phyloP scores from a whole-genome alignment of 2,329 filamentous ascomycete species.

The Acephala macrosclerotiorum region DNA sequence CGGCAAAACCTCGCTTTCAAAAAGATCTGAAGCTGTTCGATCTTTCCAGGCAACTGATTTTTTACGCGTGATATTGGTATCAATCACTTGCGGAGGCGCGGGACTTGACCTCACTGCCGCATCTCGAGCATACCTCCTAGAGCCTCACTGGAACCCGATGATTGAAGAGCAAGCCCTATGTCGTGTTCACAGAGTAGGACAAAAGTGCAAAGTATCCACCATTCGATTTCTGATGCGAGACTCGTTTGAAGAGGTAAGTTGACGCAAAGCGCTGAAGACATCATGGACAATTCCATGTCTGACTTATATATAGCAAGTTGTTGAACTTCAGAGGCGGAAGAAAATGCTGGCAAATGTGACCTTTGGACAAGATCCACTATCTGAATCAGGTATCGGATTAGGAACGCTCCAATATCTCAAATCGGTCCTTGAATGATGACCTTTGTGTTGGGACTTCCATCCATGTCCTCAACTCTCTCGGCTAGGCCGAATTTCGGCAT shows the following conservation, averaged over 20 bases:
- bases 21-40: conserved; percentile 50
- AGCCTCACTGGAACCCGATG: conserved; percentile 45
- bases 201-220: conserved; percentile 34
- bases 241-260: conserved; percentile 37
- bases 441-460: too few relatives aligned
- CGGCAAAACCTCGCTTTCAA: conserved; percentile 52
- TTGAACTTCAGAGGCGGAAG: conserved; percentile 25
- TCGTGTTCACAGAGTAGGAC: conserved; percentile 39
- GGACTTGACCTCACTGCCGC: conserved; percentile 47
- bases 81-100: conserved; percentile 59
- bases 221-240: conserved; percentile 40
- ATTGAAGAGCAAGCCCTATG: conserved; percentile 43
- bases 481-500: too few relatives aligned
- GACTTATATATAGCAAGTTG: conserved; percentile 17
- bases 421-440: conserved; percentile 3
- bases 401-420: neutral
- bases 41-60: conserved; percentile 49
- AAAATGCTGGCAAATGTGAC: conserved; percentile 23
- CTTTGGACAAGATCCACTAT: conserved; percentile 5
- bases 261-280: too few relatives aligned
- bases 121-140: conserved; percentile 38
- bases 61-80: conserved; percentile 54
- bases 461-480: too few relatives aligned
- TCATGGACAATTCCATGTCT: neutral
- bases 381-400: neutral